Conservation (phyloP, 2,329 filamentous ascomycete species). For the Xylaria sp. region DNA sequence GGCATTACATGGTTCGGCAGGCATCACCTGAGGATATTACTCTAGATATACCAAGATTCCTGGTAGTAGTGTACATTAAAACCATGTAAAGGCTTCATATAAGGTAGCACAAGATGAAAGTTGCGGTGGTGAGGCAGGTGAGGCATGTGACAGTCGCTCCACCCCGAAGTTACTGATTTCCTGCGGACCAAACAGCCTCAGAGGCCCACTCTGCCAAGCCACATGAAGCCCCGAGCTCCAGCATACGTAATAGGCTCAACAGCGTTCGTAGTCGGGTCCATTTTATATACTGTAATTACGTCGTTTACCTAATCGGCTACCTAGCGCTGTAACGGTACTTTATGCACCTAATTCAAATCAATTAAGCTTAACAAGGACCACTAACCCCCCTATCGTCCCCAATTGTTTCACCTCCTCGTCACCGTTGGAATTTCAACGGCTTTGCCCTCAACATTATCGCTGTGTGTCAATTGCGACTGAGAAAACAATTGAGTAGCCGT, state of each 20-base stretch:
- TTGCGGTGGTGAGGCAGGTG: constrained; percentile 6
- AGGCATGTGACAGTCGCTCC: constrained; percentile 34
- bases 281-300: constrained; percentile 3
- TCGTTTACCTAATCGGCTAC: background rate
- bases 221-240: constrained; percentile 6
- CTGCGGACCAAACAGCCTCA: background rate
- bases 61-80: constrained; percentile 3
- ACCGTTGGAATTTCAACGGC: background rate
- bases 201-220: constrained; percentile 14
- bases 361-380: constrained; percentile 26
- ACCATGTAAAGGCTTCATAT: background rate
- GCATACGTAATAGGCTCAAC: background rate
- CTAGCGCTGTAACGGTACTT: background rate
- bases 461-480: background rate
- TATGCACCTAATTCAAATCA: constrained; percentile 26
- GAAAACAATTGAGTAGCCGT: constrained; percentile 2
- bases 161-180: constrained; percentile 11
- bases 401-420: constrained; percentile 16
- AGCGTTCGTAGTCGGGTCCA: background rate
- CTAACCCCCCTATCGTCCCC: constrained; percentile 14
- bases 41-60: background rate
- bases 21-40: constrained; percentile 1
- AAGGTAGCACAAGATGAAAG: background rate
- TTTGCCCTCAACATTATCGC: background rate
- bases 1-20: constrained; percentile 28